These are phyloP conservation scores for Flaveria ramosissima DNA, from an alignment of 129 eudicot species.

Conservation along the genomic window DNA sequence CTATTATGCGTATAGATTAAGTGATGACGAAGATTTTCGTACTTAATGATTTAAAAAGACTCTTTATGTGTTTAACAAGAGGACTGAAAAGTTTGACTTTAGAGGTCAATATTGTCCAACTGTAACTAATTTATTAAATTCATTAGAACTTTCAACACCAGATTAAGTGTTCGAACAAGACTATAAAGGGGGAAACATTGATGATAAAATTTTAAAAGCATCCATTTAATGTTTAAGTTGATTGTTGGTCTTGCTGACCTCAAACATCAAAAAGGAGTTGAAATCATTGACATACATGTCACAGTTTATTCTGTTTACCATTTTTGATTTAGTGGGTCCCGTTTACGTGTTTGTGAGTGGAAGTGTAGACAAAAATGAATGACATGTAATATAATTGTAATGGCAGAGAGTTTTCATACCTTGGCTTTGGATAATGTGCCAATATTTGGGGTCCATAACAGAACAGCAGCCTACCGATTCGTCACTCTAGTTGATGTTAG, in stretches of 20 bases:
- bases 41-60: background rate
- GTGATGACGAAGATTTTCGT: background rate
- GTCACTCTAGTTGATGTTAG: conserved; percentile 96
- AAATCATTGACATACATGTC: background rate
- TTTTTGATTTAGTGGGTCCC: background rate
- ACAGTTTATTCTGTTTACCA: background rate
- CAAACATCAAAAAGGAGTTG: background rate
- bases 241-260: conserved; percentile 13
- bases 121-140: background rate
- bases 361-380: background rate
- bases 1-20: background rate
- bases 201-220: background rate
- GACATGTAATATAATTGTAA: conserved; percentile 3
- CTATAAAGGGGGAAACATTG: background rate
- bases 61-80: background rate
- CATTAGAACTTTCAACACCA: background rate
- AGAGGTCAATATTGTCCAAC: conserved; percentile 16
- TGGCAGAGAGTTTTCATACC: conserved; percentile 79
- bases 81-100: background rate
- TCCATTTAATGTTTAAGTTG: background rate
- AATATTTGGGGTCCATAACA: conserved; percentile 77
- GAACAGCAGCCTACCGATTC: conserved; percentile 93
- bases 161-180: background rate
- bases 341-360: background rate
- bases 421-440: conserved; percentile 90